Percentiles rank a stretch among this genome's conserved stretches.
These are phyloP conservation scores for Paracorniculantispora psalliotae DNA, from an alignment of 2,329 filamentous ascomycete genomes.

Conservation along the genomic window DNA sequence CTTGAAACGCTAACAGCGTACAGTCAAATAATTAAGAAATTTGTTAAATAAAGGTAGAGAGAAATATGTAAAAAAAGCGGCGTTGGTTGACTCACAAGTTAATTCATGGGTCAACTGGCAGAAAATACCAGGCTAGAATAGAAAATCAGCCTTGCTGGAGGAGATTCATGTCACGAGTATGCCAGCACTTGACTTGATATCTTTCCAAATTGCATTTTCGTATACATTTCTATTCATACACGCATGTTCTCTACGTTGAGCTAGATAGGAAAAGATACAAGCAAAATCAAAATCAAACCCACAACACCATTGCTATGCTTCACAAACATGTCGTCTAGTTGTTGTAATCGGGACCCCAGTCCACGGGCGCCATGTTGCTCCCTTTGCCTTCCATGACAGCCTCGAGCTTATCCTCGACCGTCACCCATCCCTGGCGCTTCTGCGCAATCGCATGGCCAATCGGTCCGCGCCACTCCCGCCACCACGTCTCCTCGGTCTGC, in stretches of 20 bases:
- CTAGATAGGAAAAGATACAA: too few relatives aligned
- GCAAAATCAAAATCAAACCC: background rate
- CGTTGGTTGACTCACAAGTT: too few relatives aligned
- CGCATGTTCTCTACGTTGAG: too few relatives aligned
- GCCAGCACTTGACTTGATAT: too few relatives aligned
- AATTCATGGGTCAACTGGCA: too few relatives aligned
- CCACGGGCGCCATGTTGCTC: slow-evolving; percentile 30
- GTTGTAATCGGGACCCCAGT: slow-evolving; percentile 39
- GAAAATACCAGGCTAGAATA: too few relatives aligned
- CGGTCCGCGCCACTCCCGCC: slow-evolving; percentile 34
- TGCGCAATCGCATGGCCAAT: slow-evolving; percentile 41
- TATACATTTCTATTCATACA: too few relatives aligned
- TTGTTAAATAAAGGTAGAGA: background rate
- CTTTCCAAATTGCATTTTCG: too few relatives aligned
- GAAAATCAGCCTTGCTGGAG: too few relatives aligned
- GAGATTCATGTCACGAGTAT: too few relatives aligned
- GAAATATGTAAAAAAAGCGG: too few relatives aligned
- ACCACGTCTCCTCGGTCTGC: slow-evolving; percentile 54
- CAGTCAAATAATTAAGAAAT: background rate
- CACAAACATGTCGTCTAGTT: background rate
- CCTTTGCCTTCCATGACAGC: slow-evolving; percentile 46
- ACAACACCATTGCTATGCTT: background rate
- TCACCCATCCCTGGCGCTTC: slow-evolving; percentile 38
- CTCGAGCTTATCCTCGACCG: slow-evolving; percentile 50
- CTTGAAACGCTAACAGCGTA: background rate